Evolutionary conservation across 2,329 filamentous ascomycete genomes (phyloP).

Genomic region (Aspergillus sp.): DNA sequence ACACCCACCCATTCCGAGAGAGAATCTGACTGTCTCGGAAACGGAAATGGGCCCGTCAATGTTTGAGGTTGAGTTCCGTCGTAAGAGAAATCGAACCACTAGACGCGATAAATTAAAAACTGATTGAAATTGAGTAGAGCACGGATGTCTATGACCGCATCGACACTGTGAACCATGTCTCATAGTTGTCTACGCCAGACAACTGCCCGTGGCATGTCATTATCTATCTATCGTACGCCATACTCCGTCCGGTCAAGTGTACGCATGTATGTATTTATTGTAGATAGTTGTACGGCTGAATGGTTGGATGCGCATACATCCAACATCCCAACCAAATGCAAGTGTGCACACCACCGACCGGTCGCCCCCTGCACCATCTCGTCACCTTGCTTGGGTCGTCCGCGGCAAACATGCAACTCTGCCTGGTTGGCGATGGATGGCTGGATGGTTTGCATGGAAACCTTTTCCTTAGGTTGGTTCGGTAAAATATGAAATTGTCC

Average conservation of each 20-base stretch:
- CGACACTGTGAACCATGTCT: background rate
- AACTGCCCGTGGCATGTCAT: background rate
- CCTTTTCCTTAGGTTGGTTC: background rate
- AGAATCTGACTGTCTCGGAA: background rate
- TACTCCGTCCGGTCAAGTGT: background rate
- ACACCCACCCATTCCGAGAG: background rate
- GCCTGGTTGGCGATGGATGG: background rate
- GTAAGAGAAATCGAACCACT: background rate
- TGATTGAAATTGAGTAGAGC: background rate
- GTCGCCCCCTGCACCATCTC: constrained; percentile 1
- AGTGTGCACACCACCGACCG: background rate
- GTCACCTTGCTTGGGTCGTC: background rate
- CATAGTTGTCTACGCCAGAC: background rate
- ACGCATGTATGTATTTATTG: no score
- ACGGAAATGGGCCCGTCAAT: background rate
- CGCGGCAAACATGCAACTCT: background rate
- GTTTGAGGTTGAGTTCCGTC: background rate
- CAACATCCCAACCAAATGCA: no score
- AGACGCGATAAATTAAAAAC: background rate
- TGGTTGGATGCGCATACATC: background rate
- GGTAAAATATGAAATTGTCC: background rate
- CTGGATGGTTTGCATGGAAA: background rate
- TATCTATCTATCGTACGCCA: background rate
- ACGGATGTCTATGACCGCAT: background rate
- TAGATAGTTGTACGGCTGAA: no score